Conservation (phyloP, 352 stramenopile genomes). For the Phytophthora meadii region DNA sequence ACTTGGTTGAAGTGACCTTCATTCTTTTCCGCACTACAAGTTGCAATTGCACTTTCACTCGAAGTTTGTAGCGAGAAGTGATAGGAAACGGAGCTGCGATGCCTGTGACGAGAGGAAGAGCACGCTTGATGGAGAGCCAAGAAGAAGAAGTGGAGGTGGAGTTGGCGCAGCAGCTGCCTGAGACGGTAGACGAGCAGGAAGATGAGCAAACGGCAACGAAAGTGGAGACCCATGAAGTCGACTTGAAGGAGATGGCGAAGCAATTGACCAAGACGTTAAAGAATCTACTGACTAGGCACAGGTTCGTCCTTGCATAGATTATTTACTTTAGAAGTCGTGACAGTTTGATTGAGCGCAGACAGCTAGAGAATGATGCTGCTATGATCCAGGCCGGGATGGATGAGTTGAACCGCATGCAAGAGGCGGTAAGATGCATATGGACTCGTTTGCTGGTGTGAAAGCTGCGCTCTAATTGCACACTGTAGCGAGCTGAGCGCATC, state of each 20-base stretch:
- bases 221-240: conserved; percentile 18
- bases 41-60: conserved; percentile 20
- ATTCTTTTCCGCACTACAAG: conserved; percentile 25
- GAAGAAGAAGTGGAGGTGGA: conserved; percentile 33
- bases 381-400: conserved; percentile 72
- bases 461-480: neutral
- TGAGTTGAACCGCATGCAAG: conserved; percentile 60
- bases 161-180: conserved; percentile 11
- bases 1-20: conserved; percentile 50
- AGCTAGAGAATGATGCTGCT: conserved; percentile 56
- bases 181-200: conserved; percentile 25
- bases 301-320: conserved; percentile 20
- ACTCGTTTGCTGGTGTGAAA: neutral
- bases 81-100: conserved; percentile 23
- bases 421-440: conserved; percentile 38
- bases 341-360: conserved; percentile 29
- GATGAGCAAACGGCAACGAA: conserved; percentile 19
- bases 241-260: conserved; percentile 42
- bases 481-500: conserved; percentile 51
- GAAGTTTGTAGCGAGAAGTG: conserved; percentile 17
- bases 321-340: neutral
- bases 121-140: conserved; percentile 37
- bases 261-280: conserved; percentile 46
- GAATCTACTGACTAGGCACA: conserved; percentile 39
- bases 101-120: conserved; percentile 44